Conservation (phyloP, 2,329 filamentous ascomycete genomes). For the Raffaelea arxii region DNA sequence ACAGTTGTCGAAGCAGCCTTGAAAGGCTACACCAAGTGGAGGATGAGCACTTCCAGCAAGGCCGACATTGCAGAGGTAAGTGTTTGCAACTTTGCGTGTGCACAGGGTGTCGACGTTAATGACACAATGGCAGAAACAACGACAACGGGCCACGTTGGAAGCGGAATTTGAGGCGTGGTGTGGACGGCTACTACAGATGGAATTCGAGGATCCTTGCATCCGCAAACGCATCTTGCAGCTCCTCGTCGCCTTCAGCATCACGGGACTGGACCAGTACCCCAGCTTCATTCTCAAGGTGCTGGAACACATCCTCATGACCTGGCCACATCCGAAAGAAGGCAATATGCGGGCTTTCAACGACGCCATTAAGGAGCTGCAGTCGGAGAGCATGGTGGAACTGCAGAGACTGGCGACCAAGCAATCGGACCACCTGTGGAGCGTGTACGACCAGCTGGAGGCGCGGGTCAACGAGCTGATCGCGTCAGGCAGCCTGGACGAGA, state of each 20-base stretch:
- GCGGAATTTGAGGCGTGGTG: slow-evolving; percentile 63
- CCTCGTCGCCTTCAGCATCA: slow-evolving; percentile 75
- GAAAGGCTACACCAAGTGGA: slow-evolving; percentile 83
- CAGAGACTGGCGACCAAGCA: slow-evolving; percentile 84
- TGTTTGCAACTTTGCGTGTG: not conserved
- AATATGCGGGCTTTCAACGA: slow-evolving; percentile 70
- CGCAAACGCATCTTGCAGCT: slow-evolving; percentile 73
- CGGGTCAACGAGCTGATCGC: slow-evolving; percentile 74
- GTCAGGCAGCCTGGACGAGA: slow-evolving; percentile 66
- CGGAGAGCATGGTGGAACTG: slow-evolving; percentile 75
- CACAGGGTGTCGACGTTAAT: too few species aligned
- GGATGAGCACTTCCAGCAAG: slow-evolving; percentile 14
- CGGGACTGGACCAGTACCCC: slow-evolving; percentile 65
- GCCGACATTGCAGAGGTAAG: slow-evolving; percentile 7
- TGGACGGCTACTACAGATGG: slow-evolving; percentile 57
- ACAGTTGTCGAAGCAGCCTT: slow-evolving; percentile 81
- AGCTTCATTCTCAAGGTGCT: slow-evolving; percentile 81
- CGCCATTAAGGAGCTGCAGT: slow-evolving; percentile 80
- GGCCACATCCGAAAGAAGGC: slow-evolving; percentile 54
- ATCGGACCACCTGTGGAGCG: slow-evolving; percentile 77
- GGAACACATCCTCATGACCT: slow-evolving; percentile 81
- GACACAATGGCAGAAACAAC: slow-evolving; percentile 36
- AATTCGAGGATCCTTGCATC: slow-evolving; percentile 75
- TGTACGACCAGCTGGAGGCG: slow-evolving; percentile 77
- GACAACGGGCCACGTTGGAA: slow-evolving; percentile 50